These are phyloP conservation scores for Plasmodium billcollinsi DNA, from an alignment of 169 alveolate species.

Conservation along the genomic window DNA sequence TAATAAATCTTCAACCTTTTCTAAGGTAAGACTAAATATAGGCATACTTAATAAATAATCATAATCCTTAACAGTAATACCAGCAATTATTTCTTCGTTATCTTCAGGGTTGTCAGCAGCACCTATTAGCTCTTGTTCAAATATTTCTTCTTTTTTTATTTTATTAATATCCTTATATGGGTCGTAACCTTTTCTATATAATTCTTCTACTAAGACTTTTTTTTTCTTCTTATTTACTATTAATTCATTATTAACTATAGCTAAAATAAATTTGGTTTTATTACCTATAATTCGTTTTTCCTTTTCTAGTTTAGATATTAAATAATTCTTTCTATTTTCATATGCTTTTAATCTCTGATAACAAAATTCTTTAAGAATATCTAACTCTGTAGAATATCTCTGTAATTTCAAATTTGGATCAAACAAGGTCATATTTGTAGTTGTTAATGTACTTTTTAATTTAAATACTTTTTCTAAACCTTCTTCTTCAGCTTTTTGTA, in stretches of 20 bases:
- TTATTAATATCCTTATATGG: conserved; percentile 88
- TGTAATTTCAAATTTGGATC: conserved; percentile 93
- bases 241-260: conserved; percentile 91
- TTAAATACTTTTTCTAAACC: conserved; percentile 95
- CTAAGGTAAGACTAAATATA: conserved; percentile 95
- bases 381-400: conserved; percentile 92
- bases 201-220: conserved; percentile 85
- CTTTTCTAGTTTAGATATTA: conserved; percentile 88
- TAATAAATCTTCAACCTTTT: conserved; percentile 92
- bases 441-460: conserved; percentile 90
- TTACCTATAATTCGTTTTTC: conserved; percentile 89
- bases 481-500: conserved; percentile 83
- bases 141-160: conserved; percentile 76
- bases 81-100: conserved; percentile 77
- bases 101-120: conserved; percentile 56
- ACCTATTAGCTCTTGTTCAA: conserved; percentile 30
- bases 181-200: conserved; percentile 88
- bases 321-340: conserved; percentile 90
- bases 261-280: conserved; percentile 92
- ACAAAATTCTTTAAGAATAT: conserved; percentile 94
- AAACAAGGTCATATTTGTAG: conserved; percentile 96
- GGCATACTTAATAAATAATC: conserved; percentile 97
- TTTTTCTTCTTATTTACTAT: conserved; percentile 86
- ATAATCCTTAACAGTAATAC: conserved; percentile 86
- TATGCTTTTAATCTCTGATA: conserved; percentile 93